Evolutionary conservation across 2,329 filamentous ascomycete species (phyloP), one percentile per base, ranked within the genome.

Genomic region (Colletotrichum sojae): DNA sequence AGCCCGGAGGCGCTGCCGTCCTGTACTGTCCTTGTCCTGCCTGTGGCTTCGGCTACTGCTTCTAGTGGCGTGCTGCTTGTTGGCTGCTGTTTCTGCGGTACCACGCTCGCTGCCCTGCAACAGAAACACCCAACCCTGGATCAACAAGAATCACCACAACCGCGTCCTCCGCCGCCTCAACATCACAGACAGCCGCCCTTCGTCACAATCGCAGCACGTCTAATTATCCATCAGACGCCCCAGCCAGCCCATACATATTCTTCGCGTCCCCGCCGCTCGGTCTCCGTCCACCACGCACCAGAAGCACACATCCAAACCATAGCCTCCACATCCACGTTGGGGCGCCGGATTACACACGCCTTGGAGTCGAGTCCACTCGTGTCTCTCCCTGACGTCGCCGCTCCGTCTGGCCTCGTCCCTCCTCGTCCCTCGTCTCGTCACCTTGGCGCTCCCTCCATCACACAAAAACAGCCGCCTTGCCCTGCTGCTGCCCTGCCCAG

Each of bases 371-470:
- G n/a, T 22, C 39, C 59, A 63, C 20, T 31, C 16, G 10, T 43
- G 27, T 55, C 55, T 66, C 66, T 69, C 54, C 31, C 66, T 60
- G 54, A 55, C 66, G 55, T 36, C 60, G 27, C 20, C 9, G 40
- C n/a, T 49, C 46, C 58, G 48, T 39, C 20, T 57, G 46, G 60
- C 46, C 48, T 59, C 20, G 36, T 39, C 45, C 61, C n/a, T 48
- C 48, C 48, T 59, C 20, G 36, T 39, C 45, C 61, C n/a, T 48
- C 48, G 46, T 55, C 62, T 40, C 25, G 45, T 51, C 45, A n/a
- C 54, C 48, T 68, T 59, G 61, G 61, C 54, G 36, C 54, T 51
- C 43, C 51, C 15, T 54, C 40, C 51, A 62, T 69, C 62, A 52
- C 62, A 69, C 62, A 66, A 65, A 52, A 66, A 43, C 48, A 43